These are phyloP conservation scores for Diaporthe destruens DNA, from an alignment of 2,329 filamentous ascomycete species.

Conservation along the genomic window DNA sequence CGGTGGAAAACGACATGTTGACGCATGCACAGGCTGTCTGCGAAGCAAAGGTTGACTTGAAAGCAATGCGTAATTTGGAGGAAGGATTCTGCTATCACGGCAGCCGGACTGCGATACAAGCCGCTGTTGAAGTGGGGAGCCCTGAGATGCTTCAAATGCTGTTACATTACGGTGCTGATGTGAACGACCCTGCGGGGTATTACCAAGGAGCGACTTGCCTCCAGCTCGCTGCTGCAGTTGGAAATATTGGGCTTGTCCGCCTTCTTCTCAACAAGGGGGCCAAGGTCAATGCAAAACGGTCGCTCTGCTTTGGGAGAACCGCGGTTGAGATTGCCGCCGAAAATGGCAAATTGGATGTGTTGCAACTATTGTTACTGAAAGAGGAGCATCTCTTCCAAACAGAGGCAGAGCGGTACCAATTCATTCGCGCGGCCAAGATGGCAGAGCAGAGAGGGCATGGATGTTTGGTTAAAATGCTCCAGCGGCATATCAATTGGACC, in stretches of 20 bases:
- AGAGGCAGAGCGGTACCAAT: not conserved
- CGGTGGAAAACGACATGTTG: not conserved
- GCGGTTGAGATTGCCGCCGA: not conserved
- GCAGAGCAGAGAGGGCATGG: fast-evolving
- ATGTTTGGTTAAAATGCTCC: not conserved
- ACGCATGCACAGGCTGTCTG: not conserved
- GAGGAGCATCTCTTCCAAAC: not conserved
- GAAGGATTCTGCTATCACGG: too few relatives aligned
- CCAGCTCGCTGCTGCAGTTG: not conserved
- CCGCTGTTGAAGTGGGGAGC: not conserved
- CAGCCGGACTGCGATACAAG: not conserved
- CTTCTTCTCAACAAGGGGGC: not conserved
- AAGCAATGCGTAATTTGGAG: not conserved
- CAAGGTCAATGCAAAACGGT: constrained; percentile 3
- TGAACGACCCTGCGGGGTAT: not conserved
- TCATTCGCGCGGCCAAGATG: not conserved
- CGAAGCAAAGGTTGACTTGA: not conserved
- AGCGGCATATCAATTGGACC: constrained; percentile 2
- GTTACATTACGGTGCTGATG: not conserved
- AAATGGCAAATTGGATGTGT: not conserved
- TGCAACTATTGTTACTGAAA: constrained; percentile 1
- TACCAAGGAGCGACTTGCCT: not conserved
- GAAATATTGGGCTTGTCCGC: not conserved
- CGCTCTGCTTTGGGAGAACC: not conserved
- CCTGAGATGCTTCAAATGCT: not conserved